Conservation (phyloP, 2,329 filamentous ascomycete species). For the Dothistroma pini region DNA sequence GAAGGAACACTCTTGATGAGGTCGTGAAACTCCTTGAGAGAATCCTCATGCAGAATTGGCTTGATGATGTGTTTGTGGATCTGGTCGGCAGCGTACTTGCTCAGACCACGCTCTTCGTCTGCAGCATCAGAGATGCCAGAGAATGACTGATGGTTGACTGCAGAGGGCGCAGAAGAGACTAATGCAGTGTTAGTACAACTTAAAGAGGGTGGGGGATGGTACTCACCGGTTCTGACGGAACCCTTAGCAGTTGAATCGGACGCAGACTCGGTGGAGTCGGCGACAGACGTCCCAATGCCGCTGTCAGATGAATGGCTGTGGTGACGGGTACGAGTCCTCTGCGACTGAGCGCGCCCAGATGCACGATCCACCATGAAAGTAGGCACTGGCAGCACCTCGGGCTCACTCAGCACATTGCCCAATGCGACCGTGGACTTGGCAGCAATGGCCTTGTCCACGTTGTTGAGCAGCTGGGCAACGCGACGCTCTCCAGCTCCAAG, state of each 20-base stretch:
- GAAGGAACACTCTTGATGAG: constrained; percentile 74
- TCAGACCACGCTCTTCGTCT: constrained; percentile 54
- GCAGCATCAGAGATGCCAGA: constrained; percentile 37
- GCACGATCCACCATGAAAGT: constrained; percentile 39
- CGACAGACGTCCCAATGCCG: constrained; percentile 79
- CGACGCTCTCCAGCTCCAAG: constrained; percentile 45
- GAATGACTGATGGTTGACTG: constrained; percentile 43
- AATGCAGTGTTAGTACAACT: constrained; percentile 10
- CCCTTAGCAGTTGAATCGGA: constrained; percentile 25
- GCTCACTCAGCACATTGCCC: constrained; percentile 44
- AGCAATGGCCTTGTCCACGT: constrained; percentile 44
- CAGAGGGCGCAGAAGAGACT: constrained; percentile 25
- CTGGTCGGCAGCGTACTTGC: constrained; percentile 66
- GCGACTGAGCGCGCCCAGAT: constrained; percentile 17
- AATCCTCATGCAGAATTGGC: constrained; percentile 70
- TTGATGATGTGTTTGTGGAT: constrained; percentile 76
- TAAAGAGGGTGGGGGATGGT: constrained; percentile 5
- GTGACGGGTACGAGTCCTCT: constrained; percentile 45
- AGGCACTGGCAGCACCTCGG: constrained; percentile 48
- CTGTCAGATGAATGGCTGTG: constrained; percentile 78
- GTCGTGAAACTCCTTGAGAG: constrained; percentile 71
- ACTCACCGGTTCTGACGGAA: constrained; percentile 26
- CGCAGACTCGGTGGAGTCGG: constrained; percentile 25
- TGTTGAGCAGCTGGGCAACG: constrained; percentile 42
- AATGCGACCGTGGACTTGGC: constrained; percentile 35